These are phyloP conservation scores for Fusarium floridanum DNA, from an alignment of 2,329 filamentous ascomycete genomes.

Conservation along the genomic window DNA sequence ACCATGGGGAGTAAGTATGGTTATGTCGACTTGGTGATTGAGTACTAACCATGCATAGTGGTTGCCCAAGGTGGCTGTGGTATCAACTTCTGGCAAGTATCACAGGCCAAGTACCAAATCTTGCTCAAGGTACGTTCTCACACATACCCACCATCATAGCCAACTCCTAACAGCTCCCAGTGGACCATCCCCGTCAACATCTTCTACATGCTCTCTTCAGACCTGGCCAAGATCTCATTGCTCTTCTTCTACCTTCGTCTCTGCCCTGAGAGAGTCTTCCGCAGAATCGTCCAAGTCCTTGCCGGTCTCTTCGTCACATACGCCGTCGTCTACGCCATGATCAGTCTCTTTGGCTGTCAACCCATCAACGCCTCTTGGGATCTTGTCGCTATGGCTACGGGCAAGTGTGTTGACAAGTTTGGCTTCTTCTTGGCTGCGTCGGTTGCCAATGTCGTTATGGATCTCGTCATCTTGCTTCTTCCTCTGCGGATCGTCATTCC, in stretches of 20 bases:
- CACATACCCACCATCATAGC: rapidly evolving
- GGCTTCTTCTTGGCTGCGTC: constrained; percentile 42
- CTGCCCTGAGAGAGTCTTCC: constrained; percentile 37
- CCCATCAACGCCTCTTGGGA: constrained; percentile 42
- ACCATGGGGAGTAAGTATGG: constrained; percentile 39
- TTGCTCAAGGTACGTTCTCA: constrained; percentile 20
- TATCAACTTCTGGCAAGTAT: constrained; percentile 40
- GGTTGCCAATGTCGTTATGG: constrained; percentile 43
- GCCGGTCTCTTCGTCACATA: constrained; percentile 26
- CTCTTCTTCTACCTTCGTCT: constrained; percentile 42
- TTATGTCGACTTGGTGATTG: not conserved
- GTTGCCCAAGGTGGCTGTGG: constrained; percentile 35
- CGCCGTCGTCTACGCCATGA: constrained; percentile 39
- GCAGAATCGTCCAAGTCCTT: constrained; percentile 21
- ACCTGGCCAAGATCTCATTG: constrained; percentile 40
- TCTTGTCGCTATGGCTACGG: constrained; percentile 33
- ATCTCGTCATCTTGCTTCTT: constrained; percentile 33
- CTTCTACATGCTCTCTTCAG: constrained; percentile 43
- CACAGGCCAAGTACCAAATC: constrained; percentile 18
- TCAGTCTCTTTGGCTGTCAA: constrained; percentile 39
- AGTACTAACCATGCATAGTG: constrained; percentile 16
- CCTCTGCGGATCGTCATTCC: constrained; percentile 33
- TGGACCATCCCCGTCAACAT: constrained; percentile 44
- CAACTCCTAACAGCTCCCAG: constrained; percentile 5
- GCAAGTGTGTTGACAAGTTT: constrained; percentile 42